These are phyloP conservation scores for Hypsizygus marmoreus DNA, from an alignment of 768 basidiomycete genomes.

Conservation along the genomic window DNA sequence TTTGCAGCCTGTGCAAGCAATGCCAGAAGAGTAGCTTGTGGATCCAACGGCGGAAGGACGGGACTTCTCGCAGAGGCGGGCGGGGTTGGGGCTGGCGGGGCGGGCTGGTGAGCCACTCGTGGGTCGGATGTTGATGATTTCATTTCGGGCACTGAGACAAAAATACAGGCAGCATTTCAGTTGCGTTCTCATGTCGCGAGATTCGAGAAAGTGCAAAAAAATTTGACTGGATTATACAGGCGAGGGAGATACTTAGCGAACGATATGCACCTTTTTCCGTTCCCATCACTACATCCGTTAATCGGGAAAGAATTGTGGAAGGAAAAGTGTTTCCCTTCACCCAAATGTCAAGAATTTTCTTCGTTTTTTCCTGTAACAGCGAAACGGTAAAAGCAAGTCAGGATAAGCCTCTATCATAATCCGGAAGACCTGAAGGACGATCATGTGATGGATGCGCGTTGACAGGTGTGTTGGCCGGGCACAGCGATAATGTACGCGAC, in stretches of 20 bases:
- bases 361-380: conserved; percentile 85
- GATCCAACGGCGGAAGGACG: conserved; percentile 36
- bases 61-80: conserved; percentile 25
- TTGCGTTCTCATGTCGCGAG: conserved; percentile 58
- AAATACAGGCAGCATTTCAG: conserved; percentile 68
- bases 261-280: conserved; percentile 89
- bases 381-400: conserved; percentile 39
- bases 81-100: conserved; percentile 25
- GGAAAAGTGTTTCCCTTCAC: conserved; percentile 90
- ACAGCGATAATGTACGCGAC: conserved; percentile 1
- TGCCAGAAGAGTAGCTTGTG: conserved; percentile 69
- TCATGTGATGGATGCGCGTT: conserved; percentile 35
- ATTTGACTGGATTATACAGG: conserved; percentile 66
- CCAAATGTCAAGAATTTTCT: conserved; percentile 99
- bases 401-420: conserved; percentile 35
- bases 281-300: conserved; percentile 70
- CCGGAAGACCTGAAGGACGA: conserved; percentile 28
- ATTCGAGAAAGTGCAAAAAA: conserved; percentile 43
- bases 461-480: no score
- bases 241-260: conserved; percentile 81
- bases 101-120: conserved; percentile 32
- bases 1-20: conserved; percentile 69
- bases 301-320: conserved; percentile 65
- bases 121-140: conserved; percentile 39
- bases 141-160: conserved; percentile 62